phyloP scores from a whole-genome alignment of 208 protist genomes.

The Trypanosoma platydactyli region DNA sequence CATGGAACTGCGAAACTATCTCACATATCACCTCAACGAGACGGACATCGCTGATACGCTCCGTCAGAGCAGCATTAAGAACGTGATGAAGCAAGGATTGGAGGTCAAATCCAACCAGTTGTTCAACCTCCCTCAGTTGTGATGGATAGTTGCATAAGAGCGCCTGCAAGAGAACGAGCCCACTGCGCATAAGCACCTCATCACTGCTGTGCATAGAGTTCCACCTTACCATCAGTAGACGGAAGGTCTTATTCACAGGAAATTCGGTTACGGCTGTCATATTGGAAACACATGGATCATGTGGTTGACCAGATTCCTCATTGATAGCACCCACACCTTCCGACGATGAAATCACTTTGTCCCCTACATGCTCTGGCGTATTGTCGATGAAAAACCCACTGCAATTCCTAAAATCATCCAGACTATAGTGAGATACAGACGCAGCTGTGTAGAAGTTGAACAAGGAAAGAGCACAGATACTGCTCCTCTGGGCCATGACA shows the following conservation, averaged over 20 bases:
- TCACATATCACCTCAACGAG: constrained; percentile 23
- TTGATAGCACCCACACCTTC: background rate
- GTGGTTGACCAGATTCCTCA: background rate
- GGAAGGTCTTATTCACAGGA: constrained; percentile 21
- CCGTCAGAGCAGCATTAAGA: constrained; percentile 4
- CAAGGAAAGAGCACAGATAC: constrained; percentile 15
- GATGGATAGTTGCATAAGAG: constrained; percentile 30
- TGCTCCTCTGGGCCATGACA: background rate
- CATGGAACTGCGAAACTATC: constrained; percentile 21
- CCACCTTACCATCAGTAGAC: constrained; percentile 17
- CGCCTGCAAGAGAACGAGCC: constrained; percentile 28
- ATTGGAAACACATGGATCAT: background rate
- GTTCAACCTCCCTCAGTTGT: constrained; percentile 29
- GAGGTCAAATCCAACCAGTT: constrained; percentile 18
- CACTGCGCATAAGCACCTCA: constrained; percentile 17
- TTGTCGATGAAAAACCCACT: background rate
- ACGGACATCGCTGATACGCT: constrained; percentile 1
- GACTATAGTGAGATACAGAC: constrained; percentile 13
- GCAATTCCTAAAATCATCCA: constrained; percentile 8
- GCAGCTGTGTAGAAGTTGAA: constrained; percentile 26
- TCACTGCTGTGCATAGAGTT: constrained; percentile 10
- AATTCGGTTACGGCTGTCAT: background rate
- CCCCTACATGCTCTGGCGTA: background rate
- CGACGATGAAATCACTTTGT: background rate
- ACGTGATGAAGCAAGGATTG: constrained; percentile 14